These are phyloP conservation scores for Tetragonia tetragonoides DNA, from an alignment of 148 eudicot species.

Conservation along the genomic window DNA sequence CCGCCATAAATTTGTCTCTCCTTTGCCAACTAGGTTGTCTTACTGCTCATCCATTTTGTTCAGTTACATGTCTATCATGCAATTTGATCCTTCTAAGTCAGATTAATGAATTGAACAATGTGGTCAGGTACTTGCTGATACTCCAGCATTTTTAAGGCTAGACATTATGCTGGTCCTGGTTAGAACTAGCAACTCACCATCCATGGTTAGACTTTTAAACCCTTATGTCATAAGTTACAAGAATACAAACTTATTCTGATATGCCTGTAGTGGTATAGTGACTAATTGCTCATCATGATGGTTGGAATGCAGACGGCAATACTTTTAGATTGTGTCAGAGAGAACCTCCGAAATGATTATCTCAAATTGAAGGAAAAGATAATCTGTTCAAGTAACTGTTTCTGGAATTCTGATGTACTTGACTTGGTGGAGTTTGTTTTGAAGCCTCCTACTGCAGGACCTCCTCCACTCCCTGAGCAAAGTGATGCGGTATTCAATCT, in stretches of 20 bases:
- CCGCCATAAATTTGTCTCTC: neutral
- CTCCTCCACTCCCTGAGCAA: constrained; percentile 82
- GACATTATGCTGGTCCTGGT: constrained; percentile 62
- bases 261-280: neutral
- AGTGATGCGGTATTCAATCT: constrained; percentile 61
- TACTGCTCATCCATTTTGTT: neutral
- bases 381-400: constrained; percentile 25
- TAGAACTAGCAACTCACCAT: constrained; percentile 60
- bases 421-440: constrained; percentile 71
- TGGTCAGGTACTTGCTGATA: constrained; percentile 78
- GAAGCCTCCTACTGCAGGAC: constrained; percentile 81
- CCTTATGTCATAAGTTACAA: constrained; percentile 16
- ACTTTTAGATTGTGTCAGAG: constrained; percentile 70
- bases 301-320: constrained; percentile 58
- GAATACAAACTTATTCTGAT: neutral
- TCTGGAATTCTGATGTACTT: constrained; percentile 63
- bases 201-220: constrained; percentile 62
- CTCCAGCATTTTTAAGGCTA: constrained; percentile 64
- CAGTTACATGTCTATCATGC: neutral
- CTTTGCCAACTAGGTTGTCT: neutral
- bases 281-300: constrained; percentile 1
- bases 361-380: constrained; percentile 35
- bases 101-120: neutral
- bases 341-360: constrained; percentile 52
- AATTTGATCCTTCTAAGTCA: neutral